These are phyloP conservation scores for Petasospora rhodanensis DNA, from an alignment of 1,139 yeast genomes.

Conservation along the genomic window DNA sequence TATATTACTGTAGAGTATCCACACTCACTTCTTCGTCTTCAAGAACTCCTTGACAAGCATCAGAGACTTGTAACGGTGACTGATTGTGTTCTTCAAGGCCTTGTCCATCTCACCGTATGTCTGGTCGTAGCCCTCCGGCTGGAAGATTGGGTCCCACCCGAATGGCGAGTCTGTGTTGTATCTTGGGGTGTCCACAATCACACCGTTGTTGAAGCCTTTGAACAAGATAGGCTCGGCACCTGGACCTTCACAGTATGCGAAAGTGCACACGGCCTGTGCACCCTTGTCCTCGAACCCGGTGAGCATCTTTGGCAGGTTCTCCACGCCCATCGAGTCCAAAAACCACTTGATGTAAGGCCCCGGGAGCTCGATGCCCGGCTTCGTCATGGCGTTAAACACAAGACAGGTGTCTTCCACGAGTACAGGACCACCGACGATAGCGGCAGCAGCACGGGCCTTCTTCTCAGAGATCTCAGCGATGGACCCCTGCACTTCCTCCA, in stretches of 20 bases:
- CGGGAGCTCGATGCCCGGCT: constrained; percentile 53
- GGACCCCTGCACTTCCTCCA: constrained; percentile 89
- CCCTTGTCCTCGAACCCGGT: constrained; percentile 76
- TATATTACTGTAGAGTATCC: too few species aligned
- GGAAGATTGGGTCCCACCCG: constrained; percentile 94
- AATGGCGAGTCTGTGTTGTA: constrained; percentile 67
- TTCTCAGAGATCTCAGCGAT: constrained; percentile 76
- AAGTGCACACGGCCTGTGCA: constrained; percentile 88
- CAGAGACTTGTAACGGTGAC: constrained; percentile 85
- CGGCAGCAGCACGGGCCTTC: constrained; percentile 78
- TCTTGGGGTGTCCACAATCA: constrained; percentile 56
- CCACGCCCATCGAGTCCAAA: constrained; percentile 63
- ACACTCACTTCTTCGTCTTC: constrained; percentile 11
- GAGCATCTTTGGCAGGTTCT: constrained; percentile 72
- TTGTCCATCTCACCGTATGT: constrained; percentile 95
- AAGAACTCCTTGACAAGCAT: constrained; percentile 63
- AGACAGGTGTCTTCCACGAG: constrained; percentile 94
- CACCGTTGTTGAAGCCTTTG: constrained; percentile 82
- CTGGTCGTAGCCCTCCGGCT: constrained; percentile 63
- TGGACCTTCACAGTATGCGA: constrained; percentile 86
- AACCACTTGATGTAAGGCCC: constrained; percentile 96
- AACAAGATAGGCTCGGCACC: constrained; percentile 66
- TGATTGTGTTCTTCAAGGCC: constrained; percentile 66
- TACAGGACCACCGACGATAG: constrained; percentile 61
- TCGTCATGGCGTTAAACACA: constrained; percentile 73